Base-by-base conservation (phyloP, 139 green algal species). In the Marvania coccoides region DNA sequence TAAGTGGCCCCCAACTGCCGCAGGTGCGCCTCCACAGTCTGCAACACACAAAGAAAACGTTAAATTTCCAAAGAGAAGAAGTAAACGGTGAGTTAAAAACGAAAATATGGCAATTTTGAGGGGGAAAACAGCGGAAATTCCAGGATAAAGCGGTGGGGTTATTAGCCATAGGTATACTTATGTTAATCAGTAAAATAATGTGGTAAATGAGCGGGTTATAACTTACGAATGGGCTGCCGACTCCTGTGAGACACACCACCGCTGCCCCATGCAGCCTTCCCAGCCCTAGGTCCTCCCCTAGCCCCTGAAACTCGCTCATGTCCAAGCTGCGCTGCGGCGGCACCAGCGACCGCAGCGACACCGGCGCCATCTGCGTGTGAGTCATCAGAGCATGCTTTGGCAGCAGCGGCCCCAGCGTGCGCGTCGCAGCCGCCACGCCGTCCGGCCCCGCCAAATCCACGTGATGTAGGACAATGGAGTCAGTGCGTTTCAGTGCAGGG, bases 381-480 rank as follows among this genome's bases (percentile, higher is more conserved):
- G 65, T 47, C 28, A 66, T 57, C 15, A 78, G 63, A 4, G 71
- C 65, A 57, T 78, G 71, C 5, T 57, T 62, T 2, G 71, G 71
- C 10, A 62, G 36, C 26, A 78, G 6, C 3, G 47, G 15, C 2
- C 45, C 34, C 28, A 78, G 55, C 8, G 63, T 46, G n/a, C 47
- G 39, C 8, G 37, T 5, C 39, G 65, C 38, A 24, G 6, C 31
- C 28, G 56, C 63, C 13, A 62, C 23, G 6, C 46, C 36, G 51
- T 78, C 65, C 38, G 35, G 47, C 3, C 36, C 71, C 12, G 61
- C 38, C 26, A 78, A 19, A 46, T 78, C 71, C 0, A 59, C 71
- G 15, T 78, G 69, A 36, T 78, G 71, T 24, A 78, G 56, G 6
- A 78, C 51, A 23, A 70, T 33, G 6, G 65, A 56, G 28, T 78